Evolutionary conservation across 1,284 basidiomycete species (phyloP), one percentile per base, ranked within the genome.

Genomic region (Austroboletus niveus): DNA sequence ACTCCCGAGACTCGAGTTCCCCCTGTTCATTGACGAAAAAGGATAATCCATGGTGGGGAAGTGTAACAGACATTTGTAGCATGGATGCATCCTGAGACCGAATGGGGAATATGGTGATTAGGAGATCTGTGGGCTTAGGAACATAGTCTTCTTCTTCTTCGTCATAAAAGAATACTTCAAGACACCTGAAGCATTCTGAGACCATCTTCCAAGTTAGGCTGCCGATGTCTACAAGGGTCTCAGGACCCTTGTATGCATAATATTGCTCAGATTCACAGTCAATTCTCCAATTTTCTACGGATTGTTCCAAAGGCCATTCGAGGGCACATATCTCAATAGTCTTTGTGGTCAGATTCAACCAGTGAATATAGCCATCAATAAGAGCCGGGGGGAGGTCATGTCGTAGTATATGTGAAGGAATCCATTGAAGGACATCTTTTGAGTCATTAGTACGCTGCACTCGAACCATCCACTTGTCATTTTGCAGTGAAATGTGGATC

Each of bases 361-460:
- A 79, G 55, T 77, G 76, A 6, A 57, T 60, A 45, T 70, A 66
- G 10, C 67, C 61, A 1, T 61, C 30, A 1, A 72, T 52, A 11
- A 80, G 59, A 1, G 57, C 47, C 0, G n/a, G 29, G 0, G 78
- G 77, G 2, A 80, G 48, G 55, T 79, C 77, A 0, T 57, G 55
- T 1, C 10, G 20, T 9, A 80, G 56, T 15, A 56, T 54, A 7
- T 51, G 42, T 24, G 58, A 68, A 7, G 74, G 75, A 34, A 80
- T 62, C 4, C 78, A 55, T 45, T 78, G 68, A 15, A 68, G 57
- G 1, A 62, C 45, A 8, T 39, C 8, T 41, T 52, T 24, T 29
- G 11, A 6, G 27, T 41, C 24, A 27, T 15, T 7, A 27, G 27
- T 41, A 17, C 31, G 47, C 50, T 56, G 60, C 3, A 68, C 67